Evolutionary conservation across 2,329 filamentous ascomycete genomes (phyloP).

Genomic region (Cladosporium austrohemisphaericum): DNA sequence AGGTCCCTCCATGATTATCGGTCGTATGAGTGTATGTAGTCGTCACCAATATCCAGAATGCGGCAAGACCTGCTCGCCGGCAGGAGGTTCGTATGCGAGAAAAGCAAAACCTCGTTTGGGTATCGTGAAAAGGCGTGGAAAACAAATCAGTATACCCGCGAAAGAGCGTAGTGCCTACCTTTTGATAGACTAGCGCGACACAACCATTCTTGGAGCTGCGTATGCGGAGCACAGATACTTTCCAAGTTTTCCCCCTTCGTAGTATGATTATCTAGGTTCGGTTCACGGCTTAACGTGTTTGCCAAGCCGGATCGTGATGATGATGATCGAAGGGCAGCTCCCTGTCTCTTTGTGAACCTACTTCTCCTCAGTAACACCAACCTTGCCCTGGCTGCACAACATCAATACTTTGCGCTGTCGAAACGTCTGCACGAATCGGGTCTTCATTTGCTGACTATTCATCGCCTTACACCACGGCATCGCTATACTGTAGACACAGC

Average conservation of each 20-base stretch:
- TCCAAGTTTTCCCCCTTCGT: slow-evolving; percentile 8
- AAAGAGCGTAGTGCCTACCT: neutral
- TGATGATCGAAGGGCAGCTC: neutral
- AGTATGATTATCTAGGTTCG: slow-evolving; percentile 11
- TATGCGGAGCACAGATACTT: slow-evolving; percentile 10
- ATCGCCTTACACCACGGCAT: neutral
- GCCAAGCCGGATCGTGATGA: slow-evolving; percentile 11
- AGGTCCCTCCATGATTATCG: neutral
- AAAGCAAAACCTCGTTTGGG: too few species aligned
- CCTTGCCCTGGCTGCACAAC: too few species aligned
- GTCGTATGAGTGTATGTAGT: neutral
- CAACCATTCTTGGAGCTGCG: neutral
- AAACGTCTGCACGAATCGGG: too few species aligned
- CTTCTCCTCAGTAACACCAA: neutral
- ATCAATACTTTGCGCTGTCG: too few species aligned
- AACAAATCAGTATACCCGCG: neutral
- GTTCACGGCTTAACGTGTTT: slow-evolving; percentile 5
- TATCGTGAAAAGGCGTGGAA: neutral
- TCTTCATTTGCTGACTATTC: too few species aligned
- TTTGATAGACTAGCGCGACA: neutral
- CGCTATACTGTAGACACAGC: neutral
- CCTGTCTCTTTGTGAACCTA: neutral
- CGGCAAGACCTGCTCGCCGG: slow-evolving; percentile 8
- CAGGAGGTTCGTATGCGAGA: neutral
- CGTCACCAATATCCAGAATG: neutral